phyloP scores from a whole-genome alignment of 345 rosid species.

The Toxicodendron radicans region DNA sequence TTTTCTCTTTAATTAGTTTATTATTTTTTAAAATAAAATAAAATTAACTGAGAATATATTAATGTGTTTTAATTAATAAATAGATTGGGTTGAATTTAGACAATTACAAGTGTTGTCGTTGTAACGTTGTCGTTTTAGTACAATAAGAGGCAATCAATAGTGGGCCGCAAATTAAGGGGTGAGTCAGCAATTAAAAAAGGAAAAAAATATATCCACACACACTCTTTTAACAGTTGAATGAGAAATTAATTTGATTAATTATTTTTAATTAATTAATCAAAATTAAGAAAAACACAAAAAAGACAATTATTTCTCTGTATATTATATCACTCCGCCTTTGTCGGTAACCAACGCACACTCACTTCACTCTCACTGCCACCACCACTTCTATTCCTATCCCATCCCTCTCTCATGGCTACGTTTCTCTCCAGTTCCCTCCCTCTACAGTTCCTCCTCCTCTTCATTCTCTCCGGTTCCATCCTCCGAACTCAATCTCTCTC shows the following conservation, averaged over 20 bases:
- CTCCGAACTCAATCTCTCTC: conserved; percentile 20
- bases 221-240: neutral
- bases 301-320: conserved; percentile 12
- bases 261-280: neutral
- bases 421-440: conserved; percentile 15
- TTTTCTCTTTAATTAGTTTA: neutral
- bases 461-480: neutral
- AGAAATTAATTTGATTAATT: neutral
- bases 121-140: conserved; percentile 10
- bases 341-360: conserved; percentile 16
- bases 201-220: conserved; percentile 16
- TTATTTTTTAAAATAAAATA: too few relatives aligned
- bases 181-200: neutral
- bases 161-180: conserved; percentile 16
- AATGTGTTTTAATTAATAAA: too few relatives aligned
- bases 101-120: neutral
- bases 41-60: too few relatives aligned
- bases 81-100: neutral
- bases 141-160: neutral
- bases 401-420: conserved; percentile 27
- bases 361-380: neutral
- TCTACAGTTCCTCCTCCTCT: conserved; percentile 24
- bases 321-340: conserved; percentile 21
- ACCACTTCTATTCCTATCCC: neutral
- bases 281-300: neutral